Evolutionary conservation across 768 basidiomycete species (phyloP).

Genomic region (Cystobasidium ongulense): DNA sequence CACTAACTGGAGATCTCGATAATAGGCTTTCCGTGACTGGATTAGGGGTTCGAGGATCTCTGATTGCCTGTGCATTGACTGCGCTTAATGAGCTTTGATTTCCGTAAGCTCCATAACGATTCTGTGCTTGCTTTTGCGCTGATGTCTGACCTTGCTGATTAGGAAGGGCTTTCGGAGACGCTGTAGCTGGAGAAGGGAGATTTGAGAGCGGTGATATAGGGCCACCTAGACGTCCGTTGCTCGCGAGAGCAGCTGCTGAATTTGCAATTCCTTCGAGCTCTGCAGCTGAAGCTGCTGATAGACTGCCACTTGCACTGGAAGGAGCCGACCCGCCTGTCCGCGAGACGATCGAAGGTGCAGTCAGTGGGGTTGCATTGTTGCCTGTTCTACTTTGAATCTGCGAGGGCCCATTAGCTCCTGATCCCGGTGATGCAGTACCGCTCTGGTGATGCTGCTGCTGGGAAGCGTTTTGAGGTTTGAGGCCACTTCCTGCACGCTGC

Average conservation of each 20-base stretch:
- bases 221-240: neutral
- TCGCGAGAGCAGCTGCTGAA: neutral
- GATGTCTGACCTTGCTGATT: neutral
- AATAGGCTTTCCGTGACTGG: neutral
- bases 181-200: neutral
- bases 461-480: neutral
- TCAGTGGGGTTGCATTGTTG: neutral
- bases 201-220: neutral
- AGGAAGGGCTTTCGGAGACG: neutral
- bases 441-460: neutral
- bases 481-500: neutral
- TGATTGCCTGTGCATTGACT: neutral
- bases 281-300: neutral
- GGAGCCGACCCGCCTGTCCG: neutral
- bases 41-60: slow-evolving; percentile 11
- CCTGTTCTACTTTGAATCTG: neutral
- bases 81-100: neutral
- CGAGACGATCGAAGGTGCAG: neutral
- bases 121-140: neutral
- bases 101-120: neutral
- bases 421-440: neutral
- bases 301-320: neutral
- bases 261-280: neutral
- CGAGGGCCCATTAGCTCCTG: neutral
- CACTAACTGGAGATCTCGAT: neutral